A percentile compares a stretch with the other conserved stretches of the same genome.
These are phyloP conservation scores for Orbilia brochopaga DNA, from an alignment of 2,329 filamentous ascomycete genomes.

Conservation along the genomic window DNA sequence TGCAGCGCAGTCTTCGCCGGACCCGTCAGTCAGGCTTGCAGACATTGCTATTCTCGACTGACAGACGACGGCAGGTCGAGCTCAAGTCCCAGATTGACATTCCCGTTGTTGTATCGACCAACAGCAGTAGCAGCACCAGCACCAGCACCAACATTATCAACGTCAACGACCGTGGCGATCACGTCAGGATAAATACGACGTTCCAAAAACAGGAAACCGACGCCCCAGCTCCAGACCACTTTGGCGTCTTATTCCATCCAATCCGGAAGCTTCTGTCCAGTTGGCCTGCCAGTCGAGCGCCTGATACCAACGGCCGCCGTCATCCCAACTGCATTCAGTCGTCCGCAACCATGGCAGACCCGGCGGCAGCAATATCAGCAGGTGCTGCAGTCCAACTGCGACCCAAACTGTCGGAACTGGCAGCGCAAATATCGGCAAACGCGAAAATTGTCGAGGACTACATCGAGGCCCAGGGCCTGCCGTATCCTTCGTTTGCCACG, in stretches of 20 bases:
- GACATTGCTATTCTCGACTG: slow-evolving; percentile 2
- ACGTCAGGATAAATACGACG: not conserved
- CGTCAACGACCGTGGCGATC: not conserved
- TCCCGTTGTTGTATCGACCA: not conserved
- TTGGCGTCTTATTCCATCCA: slow-evolving; percentile 12
- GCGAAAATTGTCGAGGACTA: slow-evolving; percentile 51
- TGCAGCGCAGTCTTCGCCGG: slow-evolving; percentile 14
- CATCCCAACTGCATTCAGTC: not conserved
- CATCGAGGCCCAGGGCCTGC: slow-evolving; percentile 38
- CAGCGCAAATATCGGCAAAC: slow-evolving; percentile 49
- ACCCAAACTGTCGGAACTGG: slow-evolving; percentile 50
- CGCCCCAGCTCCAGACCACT: slow-evolving; percentile 2
- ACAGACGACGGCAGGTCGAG: slow-evolving; percentile 6
- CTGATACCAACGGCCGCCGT: slow-evolving; percentile 8
- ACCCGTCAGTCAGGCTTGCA: slow-evolving; percentile 15
- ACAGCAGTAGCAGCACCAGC: not conserved
- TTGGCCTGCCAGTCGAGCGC: slow-evolving; percentile 2
- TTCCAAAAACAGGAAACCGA: slow-evolving; percentile 15
- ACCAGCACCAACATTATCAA: not conserved
- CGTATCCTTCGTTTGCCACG: slow-evolving; percentile 47
- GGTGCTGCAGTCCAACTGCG: slow-evolving; percentile 31
- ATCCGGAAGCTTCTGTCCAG: slow-evolving; percentile 3
- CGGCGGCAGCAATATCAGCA: slow-evolving; percentile 16
- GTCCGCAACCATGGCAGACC: slow-evolving; percentile 24
- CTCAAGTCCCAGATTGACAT: not conserved